These are phyloP conservation scores for Kondoa malvinella DNA, from an alignment of 768 basidiomycete genomes.

Conservation along the genomic window DNA sequence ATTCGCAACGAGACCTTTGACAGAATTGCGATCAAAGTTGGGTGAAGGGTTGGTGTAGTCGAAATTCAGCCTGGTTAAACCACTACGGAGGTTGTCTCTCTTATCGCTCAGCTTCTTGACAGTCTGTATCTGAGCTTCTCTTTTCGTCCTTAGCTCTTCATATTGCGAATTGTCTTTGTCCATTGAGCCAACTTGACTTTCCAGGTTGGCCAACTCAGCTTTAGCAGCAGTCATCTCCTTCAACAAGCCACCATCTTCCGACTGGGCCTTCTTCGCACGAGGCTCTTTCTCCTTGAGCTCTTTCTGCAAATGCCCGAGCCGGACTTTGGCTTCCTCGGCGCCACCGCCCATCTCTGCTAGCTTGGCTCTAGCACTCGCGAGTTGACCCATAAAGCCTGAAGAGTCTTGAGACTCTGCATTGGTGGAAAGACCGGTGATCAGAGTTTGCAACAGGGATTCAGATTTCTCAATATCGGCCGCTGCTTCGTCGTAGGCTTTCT, in stretches of 20 bases:
- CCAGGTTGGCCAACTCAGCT: conserved; percentile 44
- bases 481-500: conserved; percentile 49
- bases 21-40: conserved; percentile 63
- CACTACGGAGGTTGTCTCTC: conserved; percentile 38
- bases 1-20: conserved; percentile 82
- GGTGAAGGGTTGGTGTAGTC: conserved; percentile 59
- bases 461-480: conserved; percentile 49
- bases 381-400: conserved; percentile 91
- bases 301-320: conserved; percentile 56
- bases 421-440: conserved; percentile 77
- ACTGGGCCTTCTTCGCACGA: conserved; percentile 64
- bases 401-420: conserved; percentile 46
- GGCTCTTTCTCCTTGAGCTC: conserved; percentile 62
- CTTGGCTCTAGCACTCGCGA: conserved; percentile 63
- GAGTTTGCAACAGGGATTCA: conserved; percentile 86
- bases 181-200: conserved; percentile 21
- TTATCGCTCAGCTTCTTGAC: conserved; percentile 38
- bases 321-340: conserved; percentile 61
- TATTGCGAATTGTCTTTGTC: conserved; percentile 40
- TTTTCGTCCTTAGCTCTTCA: conserved; percentile 49
- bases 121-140: conserved; percentile 38
- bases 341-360: conserved; percentile 62
- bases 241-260: conserved; percentile 60
- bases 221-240: conserved; percentile 44
- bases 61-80: conserved; percentile 46